Conservation (phyloP, 2,329 filamentous ascomycete genomes). For the Clarireedia hainanense region DNA sequence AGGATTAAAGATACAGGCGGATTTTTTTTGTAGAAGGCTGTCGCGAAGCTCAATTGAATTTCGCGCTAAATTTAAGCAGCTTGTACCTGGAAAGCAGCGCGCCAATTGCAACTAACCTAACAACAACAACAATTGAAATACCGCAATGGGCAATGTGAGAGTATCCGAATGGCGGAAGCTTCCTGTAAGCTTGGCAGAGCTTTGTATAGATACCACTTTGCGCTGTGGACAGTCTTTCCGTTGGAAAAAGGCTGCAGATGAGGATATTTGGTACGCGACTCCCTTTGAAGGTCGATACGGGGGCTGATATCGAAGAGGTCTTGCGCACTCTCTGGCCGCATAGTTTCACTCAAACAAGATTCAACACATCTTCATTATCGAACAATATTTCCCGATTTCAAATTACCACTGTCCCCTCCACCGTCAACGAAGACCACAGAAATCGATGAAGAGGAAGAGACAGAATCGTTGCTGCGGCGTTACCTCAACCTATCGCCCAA, state of each 20-base stretch:
- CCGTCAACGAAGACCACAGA: constrained; percentile 31
- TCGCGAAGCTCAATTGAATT: constrained; percentile 11
- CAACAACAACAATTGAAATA: not conserved
- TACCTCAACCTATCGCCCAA: constrained; percentile 86
- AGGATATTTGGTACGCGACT: constrained; percentile 67
- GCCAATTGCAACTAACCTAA: not conserved
- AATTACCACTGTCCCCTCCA: constrained; percentile 30
- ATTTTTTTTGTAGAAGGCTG: constrained; percentile 11
- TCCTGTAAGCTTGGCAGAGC: constrained; percentile 71
- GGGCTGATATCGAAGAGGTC: constrained; percentile 43
- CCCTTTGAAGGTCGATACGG: constrained; percentile 6
- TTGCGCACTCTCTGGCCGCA: constrained; percentile 76
- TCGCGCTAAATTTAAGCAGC: constrained; percentile 9
- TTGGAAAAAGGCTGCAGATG: constrained; percentile 77
- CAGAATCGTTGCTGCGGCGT: constrained; percentile 63
- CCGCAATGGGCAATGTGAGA: constrained; percentile 30
- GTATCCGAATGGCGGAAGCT: constrained; percentile 81
- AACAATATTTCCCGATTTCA: constrained; percentile 48
- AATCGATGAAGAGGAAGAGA: constrained; percentile 52
- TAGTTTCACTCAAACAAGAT: constrained; percentile 82
- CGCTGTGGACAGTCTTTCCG: constrained; percentile 95
- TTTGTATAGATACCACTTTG: constrained; percentile 90
- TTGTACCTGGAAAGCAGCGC: constrained; percentile 2
- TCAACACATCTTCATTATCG: constrained; percentile 70
- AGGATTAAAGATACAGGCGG: not conserved